Percentiles rank a stretch among this genome's conserved stretches.
phyloP scores from a whole-genome alignment of 1,284 basidiomycete species.

The Boletus sp. region DNA sequence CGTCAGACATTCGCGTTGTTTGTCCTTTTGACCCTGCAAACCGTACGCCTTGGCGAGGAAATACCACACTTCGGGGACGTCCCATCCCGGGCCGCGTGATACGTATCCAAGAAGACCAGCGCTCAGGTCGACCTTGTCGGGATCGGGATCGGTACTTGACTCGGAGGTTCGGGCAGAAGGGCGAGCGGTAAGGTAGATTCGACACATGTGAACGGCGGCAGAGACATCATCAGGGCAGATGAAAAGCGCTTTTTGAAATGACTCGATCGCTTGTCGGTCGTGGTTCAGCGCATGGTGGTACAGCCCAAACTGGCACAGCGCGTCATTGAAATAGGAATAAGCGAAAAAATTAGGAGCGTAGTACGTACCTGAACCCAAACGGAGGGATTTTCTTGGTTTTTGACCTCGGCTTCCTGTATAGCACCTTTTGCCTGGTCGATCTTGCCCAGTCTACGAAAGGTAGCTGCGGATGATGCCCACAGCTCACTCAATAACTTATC shows the following conservation, averaged over 20 bases:
- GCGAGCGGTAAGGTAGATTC: slow-evolving; percentile 54
- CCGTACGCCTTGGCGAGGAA: slow-evolving; percentile 78
- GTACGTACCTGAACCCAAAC: slow-evolving; percentile 88
- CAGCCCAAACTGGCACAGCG: slow-evolving; percentile 59
- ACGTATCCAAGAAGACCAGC: slow-evolving; percentile 63
- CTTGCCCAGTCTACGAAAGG: slow-evolving; percentile 86
- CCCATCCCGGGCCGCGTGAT: slow-evolving; percentile 73
- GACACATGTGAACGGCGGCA: slow-evolving; percentile 72
- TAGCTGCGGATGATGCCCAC: slow-evolving; percentile 93
- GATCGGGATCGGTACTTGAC: slow-evolving; percentile 27
- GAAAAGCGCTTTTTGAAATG: slow-evolving; percentile 82
- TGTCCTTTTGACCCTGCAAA: slow-evolving; percentile 63
- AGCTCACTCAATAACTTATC: slow-evolving; percentile 77
- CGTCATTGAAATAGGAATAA: neutral
- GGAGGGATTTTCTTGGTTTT: slow-evolving; percentile 80
- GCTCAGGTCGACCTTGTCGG: slow-evolving; percentile 68
- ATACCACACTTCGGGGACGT: slow-evolving; percentile 90
- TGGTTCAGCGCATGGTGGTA: slow-evolving; percentile 63
- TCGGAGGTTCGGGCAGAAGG: slow-evolving; percentile 31
- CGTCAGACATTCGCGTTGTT: slow-evolving; percentile 72
- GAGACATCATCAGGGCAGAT: slow-evolving; percentile 73
- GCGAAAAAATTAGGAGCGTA: neutral
- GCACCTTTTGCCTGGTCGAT: slow-evolving; percentile 86
- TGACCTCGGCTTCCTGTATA: slow-evolving; percentile 92
- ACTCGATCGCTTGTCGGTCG: slow-evolving; percentile 60